A percentile compares a stretch with the other conserved stretches of the same genome.
Conservation (phyloP, 352 stramenopile genomes). For the Phytophthora palmivora region DNA sequence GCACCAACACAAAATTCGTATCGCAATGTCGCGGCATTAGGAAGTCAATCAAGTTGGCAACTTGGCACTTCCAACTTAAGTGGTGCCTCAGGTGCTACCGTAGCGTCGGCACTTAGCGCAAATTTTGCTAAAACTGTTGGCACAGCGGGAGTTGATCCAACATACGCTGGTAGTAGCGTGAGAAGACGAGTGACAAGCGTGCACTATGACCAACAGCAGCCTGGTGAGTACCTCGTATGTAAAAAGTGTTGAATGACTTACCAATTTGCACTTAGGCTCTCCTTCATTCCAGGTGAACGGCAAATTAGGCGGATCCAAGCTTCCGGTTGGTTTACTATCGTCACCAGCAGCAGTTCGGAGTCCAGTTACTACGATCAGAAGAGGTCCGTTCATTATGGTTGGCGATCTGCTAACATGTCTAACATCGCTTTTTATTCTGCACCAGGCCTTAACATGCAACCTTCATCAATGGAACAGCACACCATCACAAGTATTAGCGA, state of each 20-base stretch:
- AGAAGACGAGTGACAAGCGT: conserved; percentile 56
- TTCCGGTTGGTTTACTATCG: conserved; percentile 52
- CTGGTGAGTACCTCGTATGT: conserved; percentile 23
- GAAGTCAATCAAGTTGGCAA: conserved; percentile 33
- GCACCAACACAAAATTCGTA: conserved; percentile 23
- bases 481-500: conserved; percentile 5
- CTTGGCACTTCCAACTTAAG: conserved; percentile 16
- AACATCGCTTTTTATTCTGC: neutral
- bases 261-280: conserved; percentile 9
- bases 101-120: conserved; percentile 49
- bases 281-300: conserved; percentile 27
- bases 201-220: conserved; percentile 62
- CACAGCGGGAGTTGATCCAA: conserved; percentile 33
- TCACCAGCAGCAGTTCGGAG: conserved; percentile 56
- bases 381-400: conserved; percentile 27
- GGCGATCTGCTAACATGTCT: too few relatives aligned
- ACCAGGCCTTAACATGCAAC: conserved; percentile 47
- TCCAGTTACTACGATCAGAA: conserved; percentile 31
- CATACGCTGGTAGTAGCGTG: conserved; percentile 44
- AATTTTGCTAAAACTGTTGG: conserved; percentile 28
- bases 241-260: conserved; percentile 2
- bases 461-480: conserved; percentile 42
- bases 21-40: conserved; percentile 18
- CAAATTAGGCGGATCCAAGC: conserved; percentile 23
- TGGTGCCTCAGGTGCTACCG: conserved; percentile 35